Base-by-base conservation (phyloP, 2,329 filamentous ascomycete genomes). In the Cordyceps militaris region DNA sequence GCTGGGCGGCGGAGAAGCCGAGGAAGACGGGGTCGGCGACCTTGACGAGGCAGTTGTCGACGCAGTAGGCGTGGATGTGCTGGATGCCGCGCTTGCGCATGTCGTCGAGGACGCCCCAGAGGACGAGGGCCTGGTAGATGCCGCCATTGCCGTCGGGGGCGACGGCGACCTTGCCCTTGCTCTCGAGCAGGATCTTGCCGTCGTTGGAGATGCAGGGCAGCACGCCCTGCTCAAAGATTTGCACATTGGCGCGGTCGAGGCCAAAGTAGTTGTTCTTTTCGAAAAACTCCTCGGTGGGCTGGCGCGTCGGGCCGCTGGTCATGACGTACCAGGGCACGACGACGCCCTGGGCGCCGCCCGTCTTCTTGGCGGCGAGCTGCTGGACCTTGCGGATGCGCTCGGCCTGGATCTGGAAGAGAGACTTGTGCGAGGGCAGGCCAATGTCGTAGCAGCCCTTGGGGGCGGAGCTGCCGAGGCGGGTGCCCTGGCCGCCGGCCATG, bases 391-490 rank as follows among this genome's bases (percentile, higher is more conserved):
- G 81, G 69, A 99, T 97, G 56, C 94, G 82, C 82, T 99, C 92
- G 46, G 89, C 94, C 75, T 99, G 94, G 66, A 99, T 89, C 79
- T 97, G 92, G 82, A 99, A 99, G 60, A 99, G 82, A 16, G 91
- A 91, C 79, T 99, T 99, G 70, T 87, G 77, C 65, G 91, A 96
- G 32, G 93, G 91, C 58, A 99, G 83, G 19, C 91, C 91, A 72
- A 99, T 97, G 70, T 99, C 87, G 75, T 89, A 99, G 82, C 93
- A 97, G 58, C 94, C 94, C 79, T 99, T 99, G 64, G 94, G 94
- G 19, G 87, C 93, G 58, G 91, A 94, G 79, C 91, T 97, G 65
- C 94, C 94, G 62, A 99, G 78, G 61, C 94, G 84, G 61, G 94
- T 99, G 63, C 94, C 94, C 77, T 99, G 94, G 34, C 94, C 94